phyloP scores from a whole-genome alignment of 2,329 filamentous ascomycete species.

The Pseudodiploospora longispora region DNA sequence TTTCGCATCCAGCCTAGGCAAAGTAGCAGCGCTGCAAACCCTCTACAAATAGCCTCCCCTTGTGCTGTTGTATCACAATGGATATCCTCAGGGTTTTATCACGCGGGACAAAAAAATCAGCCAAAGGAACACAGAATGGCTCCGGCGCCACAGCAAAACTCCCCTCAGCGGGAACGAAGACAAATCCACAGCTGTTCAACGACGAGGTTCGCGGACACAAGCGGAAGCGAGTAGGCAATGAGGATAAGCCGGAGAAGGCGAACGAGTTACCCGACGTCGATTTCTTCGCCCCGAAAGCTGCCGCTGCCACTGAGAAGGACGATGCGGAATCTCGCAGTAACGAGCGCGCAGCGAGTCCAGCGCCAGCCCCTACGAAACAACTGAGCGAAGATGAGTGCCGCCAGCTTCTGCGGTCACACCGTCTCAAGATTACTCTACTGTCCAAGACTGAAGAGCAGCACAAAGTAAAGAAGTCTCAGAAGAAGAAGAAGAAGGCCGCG shows the following conservation, averaged over 20 bases:
- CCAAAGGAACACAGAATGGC: slow-evolving; percentile 24
- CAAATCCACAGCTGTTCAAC: slow-evolving; percentile 64
- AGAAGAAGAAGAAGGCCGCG: slow-evolving; percentile 43
- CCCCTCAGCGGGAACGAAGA: slow-evolving; percentile 55
- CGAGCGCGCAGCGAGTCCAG: slow-evolving; percentile 21
- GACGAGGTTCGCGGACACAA: slow-evolving; percentile 45
- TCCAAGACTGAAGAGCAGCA: slow-evolving; percentile 37
- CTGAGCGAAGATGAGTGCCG: slow-evolving; percentile 65
- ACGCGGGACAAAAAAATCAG: slow-evolving; percentile 54
- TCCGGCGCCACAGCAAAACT: slow-evolving; percentile 35
- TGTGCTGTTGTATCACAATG: slow-evolving; percentile 33
- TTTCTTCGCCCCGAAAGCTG: slow-evolving; percentile 48
- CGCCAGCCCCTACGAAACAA: slow-evolving; percentile 19
- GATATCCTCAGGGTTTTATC: slow-evolving; percentile 68
- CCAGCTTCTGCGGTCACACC: slow-evolving; percentile 67
- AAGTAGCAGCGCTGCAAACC: too few species aligned
- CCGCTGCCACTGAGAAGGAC: slow-evolving; percentile 23
- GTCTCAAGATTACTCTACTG: slow-evolving; percentile 77
- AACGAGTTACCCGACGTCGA: slow-evolving; percentile 41
- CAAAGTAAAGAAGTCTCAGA: slow-evolving; percentile 48
- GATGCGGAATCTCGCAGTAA: slow-evolving; percentile 13
- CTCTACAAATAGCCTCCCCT: too few species aligned
- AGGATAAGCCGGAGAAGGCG: slow-evolving; percentile 21
- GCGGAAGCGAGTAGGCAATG: slow-evolving; percentile 42
- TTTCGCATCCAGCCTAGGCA: too few species aligned